These are phyloP conservation scores for Fraxinus greggii DNA, from an alignment of 305 asterid genomes.

Conservation along the genomic window DNA sequence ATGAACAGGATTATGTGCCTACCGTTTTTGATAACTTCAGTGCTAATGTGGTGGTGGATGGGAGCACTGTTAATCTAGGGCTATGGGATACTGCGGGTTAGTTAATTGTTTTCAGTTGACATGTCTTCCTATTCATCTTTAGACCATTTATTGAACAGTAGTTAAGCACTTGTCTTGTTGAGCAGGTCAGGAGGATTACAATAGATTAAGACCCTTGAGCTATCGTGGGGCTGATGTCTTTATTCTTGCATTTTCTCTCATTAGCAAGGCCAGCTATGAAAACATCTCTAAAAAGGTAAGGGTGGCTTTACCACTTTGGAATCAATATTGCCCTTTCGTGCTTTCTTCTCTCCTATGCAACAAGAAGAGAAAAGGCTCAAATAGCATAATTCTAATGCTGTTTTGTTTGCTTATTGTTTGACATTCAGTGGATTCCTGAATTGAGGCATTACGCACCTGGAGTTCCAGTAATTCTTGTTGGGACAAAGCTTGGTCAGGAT, in stretches of 20 bases:
- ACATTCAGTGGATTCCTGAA: slow-evolving; percentile 61
- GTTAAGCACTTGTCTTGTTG: slow-evolving; percentile 14
- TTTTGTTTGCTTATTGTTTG: slow-evolving; percentile 16
- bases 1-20: slow-evolving; percentile 61
- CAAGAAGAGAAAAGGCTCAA: not conserved
- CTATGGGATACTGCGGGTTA: slow-evolving; percentile 75
- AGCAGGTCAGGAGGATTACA: slow-evolving; percentile 64
- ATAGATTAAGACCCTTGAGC: slow-evolving; percentile 55
- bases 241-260: slow-evolving; percentile 57
- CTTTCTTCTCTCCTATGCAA: not conserved
- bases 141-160: slow-evolving; percentile 12
- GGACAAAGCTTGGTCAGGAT: slow-evolving; percentile 63
- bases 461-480: slow-evolving; percentile 62
- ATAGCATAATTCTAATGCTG: slow-evolving; percentile 18
- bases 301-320: slow-evolving; percentile 6
- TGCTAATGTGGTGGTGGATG: slow-evolving; percentile 69
- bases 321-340: not conserved
- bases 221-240: slow-evolving; percentile 65
- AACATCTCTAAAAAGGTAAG: slow-evolving; percentile 54
- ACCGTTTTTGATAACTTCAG: slow-evolving; percentile 73
- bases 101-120: slow-evolving; percentile 6
- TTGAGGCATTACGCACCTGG: slow-evolving; percentile 71
- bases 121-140: not conserved
- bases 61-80: slow-evolving; percentile 65
- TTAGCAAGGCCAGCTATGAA: slow-evolving; percentile 65